A percentile compares a stretch with the other conserved stretches of the same genome.
Conservation (phyloP, 148 eudicot genomes). For the Dianthus caryophyllus region DNA sequence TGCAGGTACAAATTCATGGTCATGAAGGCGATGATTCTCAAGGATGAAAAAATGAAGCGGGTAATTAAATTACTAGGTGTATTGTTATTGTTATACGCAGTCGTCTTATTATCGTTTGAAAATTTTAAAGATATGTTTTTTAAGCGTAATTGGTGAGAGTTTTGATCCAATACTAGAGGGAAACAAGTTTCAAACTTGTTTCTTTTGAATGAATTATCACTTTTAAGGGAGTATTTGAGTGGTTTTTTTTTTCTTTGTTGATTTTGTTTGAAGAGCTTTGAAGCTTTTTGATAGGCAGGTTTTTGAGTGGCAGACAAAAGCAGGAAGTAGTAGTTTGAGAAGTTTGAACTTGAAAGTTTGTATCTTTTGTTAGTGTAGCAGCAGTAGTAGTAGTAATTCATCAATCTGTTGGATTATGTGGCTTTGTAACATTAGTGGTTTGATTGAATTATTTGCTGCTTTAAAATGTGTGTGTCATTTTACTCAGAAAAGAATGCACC, state of each 20-base stretch:
- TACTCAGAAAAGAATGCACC: background rate
- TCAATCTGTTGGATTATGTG: background rate
- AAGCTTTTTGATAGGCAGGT: background rate
- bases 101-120: background rate
- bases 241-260: background rate
- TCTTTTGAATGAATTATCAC: background rate
- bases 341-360: constrained; percentile 6
- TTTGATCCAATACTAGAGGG: background rate
- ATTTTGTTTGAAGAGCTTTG: background rate
- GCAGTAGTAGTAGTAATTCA: no score
- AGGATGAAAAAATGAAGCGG: constrained; percentile 3
- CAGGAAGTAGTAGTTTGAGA: constrained; percentile 8
- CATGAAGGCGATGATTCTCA: constrained; percentile 24
- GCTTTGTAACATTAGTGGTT: background rate
- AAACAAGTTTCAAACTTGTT: constrained; percentile 6
- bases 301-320: constrained; percentile 18
- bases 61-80: no score
- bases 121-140: background rate
- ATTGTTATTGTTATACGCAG: no score
- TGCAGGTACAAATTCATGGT: constrained; percentile 6
- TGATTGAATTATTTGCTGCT: background rate
- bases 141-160: background rate
- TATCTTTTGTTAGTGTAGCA: background rate
- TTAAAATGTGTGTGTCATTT: background rate
- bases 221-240: background rate